A percentile compares a stretch with the other conserved stretches of the same genome.
These are phyloP conservation scores for Mycena kentingensis DNA, from an alignment of 768 basidiomycete species.

Conservation along the genomic window DNA sequence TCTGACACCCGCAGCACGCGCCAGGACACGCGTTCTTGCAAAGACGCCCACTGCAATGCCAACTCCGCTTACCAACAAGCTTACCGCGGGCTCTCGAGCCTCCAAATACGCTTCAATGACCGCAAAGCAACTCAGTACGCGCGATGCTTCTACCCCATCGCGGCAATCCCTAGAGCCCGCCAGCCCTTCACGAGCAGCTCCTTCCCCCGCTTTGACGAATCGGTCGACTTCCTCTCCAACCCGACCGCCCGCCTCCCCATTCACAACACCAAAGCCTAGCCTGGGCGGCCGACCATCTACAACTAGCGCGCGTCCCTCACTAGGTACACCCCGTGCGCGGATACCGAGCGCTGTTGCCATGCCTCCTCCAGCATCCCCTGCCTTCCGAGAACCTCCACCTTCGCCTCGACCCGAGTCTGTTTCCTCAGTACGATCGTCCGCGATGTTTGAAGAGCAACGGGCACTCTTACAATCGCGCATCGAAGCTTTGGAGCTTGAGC, in stretches of 20 bases:
- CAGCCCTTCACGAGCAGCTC: constrained; percentile 30
- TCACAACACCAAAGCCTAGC: constrained; percentile 66
- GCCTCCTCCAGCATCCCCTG: constrained; percentile 78
- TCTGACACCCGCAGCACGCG: constrained; percentile 38
- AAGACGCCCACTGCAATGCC: constrained; percentile 36
- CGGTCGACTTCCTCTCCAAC: constrained; percentile 43
- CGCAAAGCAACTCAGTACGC: constrained; percentile 72
- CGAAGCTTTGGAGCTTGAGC: constrained; percentile 67
- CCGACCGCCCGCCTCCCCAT: constrained; percentile 60
- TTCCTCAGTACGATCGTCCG: constrained; percentile 38
- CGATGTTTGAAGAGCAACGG: constrained; percentile 36
- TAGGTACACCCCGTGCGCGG: constrained; percentile 63
- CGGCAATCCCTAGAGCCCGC: constrained; percentile 24
- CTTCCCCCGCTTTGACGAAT: constrained; percentile 38
- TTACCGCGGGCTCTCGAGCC: constrained; percentile 83
- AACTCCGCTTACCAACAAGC: constrained; percentile 42
- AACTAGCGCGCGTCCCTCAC: constrained; percentile 39
- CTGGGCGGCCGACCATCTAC: constrained; percentile 39
- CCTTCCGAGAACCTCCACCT: constrained; percentile 39
- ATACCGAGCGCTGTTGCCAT: constrained; percentile 75
- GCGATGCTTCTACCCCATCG: constrained; percentile 39
- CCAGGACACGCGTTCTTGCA: constrained; percentile 28
- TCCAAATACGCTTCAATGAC: constrained; percentile 85
- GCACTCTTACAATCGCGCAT: constrained; percentile 52
- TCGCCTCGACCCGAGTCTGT: constrained; percentile 19